A percentile compares a stretch with the other conserved stretches of the same genome.
phyloP scores from a whole-genome alignment of 2,329 filamentous ascomycete species.

The Trichoderma citrinoviride region DNA sequence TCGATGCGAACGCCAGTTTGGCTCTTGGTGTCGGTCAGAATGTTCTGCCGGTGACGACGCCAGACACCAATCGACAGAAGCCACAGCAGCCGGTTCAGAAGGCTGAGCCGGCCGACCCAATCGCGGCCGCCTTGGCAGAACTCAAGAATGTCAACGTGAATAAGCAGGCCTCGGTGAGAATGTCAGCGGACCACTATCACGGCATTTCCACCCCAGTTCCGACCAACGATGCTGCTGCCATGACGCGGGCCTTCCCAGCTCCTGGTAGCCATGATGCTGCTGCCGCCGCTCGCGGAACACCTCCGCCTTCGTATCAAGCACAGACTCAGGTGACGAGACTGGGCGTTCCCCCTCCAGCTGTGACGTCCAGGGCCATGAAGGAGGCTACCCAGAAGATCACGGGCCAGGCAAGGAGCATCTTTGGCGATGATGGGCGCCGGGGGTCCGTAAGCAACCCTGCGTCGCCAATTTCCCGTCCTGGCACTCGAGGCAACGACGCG shows the following conservation, averaged over 20 bases:
- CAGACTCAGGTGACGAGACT: constrained; percentile 65
- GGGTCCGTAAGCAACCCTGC: constrained; percentile 29
- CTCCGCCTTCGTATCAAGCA: constrained; percentile 83
- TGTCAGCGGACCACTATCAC: constrained; percentile 94
- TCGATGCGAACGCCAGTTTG: constrained; percentile 87
- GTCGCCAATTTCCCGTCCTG: constrained; percentile 51
- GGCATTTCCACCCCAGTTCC: constrained; percentile 83
- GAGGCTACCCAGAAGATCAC: constrained; percentile 88
- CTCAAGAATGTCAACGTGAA: constrained; percentile 74
- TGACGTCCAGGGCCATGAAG: constrained; percentile 93
- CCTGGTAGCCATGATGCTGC: constrained; percentile 48
- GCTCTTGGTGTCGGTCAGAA: constrained; percentile 95
- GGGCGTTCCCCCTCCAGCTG: constrained; percentile 85
- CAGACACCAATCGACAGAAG: constrained; percentile 54
- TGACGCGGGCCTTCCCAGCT: constrained; percentile 55
- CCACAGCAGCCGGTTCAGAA: constrained; percentile 36
- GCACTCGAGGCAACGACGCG: constrained; percentile 58
- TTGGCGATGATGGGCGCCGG: constrained; percentile 46
- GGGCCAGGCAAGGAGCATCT: constrained; percentile 78
- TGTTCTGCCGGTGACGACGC: constrained; percentile 85
- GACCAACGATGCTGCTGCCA: constrained; percentile 40
- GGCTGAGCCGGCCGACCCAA: constrained; percentile 73
- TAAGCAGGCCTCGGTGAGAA: constrained; percentile 77
- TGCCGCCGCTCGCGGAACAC: constrained; percentile 66
- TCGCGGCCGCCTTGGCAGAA: constrained; percentile 87